Conservation (phyloP, 306 rosid genomes). For the Begonia masoniana region DNA sequence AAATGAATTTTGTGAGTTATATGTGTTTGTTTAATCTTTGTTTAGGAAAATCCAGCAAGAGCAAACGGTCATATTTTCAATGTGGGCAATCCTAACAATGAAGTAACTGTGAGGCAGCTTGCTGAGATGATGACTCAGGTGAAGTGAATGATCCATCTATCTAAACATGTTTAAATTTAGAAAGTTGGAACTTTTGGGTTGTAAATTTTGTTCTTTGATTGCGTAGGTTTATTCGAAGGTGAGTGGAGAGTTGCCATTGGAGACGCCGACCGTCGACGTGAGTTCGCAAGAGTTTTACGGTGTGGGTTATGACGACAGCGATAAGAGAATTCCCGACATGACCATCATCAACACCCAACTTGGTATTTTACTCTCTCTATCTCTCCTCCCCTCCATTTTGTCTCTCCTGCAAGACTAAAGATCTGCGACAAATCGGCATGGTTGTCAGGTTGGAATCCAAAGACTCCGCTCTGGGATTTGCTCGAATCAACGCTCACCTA, state of each 20-base stretch:
- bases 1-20: background rate
- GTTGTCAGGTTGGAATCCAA: constrained; percentile 74
- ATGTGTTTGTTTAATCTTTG: constrained; percentile 7
- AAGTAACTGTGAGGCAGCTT: constrained; percentile 93
- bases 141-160: constrained; percentile 4
- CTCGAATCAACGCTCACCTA: constrained; percentile 91
- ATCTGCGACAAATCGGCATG: background rate
- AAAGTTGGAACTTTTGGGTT: background rate
- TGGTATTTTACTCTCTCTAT: constrained; percentile 26
- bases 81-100: constrained; percentile 93
- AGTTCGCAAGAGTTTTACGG: constrained; percentile 90
- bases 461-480: constrained; percentile 82
- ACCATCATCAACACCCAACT: constrained; percentile 79
- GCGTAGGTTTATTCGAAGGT: constrained; percentile 73
- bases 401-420: background rate
- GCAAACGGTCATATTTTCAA: constrained; percentile 86
- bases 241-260: constrained; percentile 50
- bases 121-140: constrained; percentile 93
- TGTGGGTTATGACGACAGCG: constrained; percentile 87
- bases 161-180: background rate
- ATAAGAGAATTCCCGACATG: constrained; percentile 95
- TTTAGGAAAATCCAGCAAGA: constrained; percentile 82
- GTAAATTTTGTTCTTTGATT: background rate
- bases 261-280: constrained; percentile 57
- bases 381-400: background rate